Evolutionary conservation across 2,329 filamentous ascomycete species (phyloP).

Genomic region (Tolypocladium tundrense): DNA sequence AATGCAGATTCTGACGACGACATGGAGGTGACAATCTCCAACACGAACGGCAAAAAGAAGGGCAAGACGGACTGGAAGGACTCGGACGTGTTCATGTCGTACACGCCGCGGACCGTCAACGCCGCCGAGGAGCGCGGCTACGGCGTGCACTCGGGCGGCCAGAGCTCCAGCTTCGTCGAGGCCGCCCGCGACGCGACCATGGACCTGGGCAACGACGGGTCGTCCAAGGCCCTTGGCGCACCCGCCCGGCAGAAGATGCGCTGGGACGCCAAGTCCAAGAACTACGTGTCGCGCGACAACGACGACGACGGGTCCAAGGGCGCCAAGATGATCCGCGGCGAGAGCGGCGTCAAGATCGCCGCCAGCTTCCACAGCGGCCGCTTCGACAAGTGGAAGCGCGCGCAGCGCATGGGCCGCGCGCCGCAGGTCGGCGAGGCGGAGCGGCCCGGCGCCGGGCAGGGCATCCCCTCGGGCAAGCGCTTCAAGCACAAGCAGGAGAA

Average conservation of each 20-base stretch:
- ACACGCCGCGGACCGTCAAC: slow-evolving; percentile 72
- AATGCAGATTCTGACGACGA: slow-evolving; percentile 52
- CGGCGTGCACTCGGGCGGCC: slow-evolving; percentile 76
- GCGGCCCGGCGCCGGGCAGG: slow-evolving; percentile 22
- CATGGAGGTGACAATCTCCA: slow-evolving; percentile 61
- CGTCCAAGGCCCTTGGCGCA: slow-evolving; percentile 66
- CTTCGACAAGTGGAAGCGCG: slow-evolving; percentile 86
- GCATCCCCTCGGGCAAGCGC: slow-evolving; percentile 29
- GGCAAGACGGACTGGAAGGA: slow-evolving; percentile 64
- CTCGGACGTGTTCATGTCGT: slow-evolving; percentile 91
- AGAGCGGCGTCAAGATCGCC: slow-evolving; percentile 92
- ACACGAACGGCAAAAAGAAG: slow-evolving; percentile 36
- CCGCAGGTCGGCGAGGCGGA: slow-evolving; percentile 80
- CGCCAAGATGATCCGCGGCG: slow-evolving; percentile 66
- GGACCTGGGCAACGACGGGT: slow-evolving; percentile 87
- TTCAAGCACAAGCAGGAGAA: slow-evolving; percentile 82
- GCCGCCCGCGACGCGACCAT: slow-evolving; percentile 81
- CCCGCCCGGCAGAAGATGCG: slow-evolving; percentile 68
- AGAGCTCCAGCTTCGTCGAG: slow-evolving; percentile 69
- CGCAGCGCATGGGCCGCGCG: slow-evolving; percentile 68
- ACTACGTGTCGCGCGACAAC: slow-evolving; percentile 86
- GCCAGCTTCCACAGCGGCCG: slow-evolving; percentile 87
- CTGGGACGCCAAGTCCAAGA: slow-evolving; percentile 95
- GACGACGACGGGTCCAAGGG: slow-evolving; percentile 84
- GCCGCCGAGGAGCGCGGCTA: slow-evolving; percentile 85